Conservation (phyloP, 305 asterid genomes). For the Withania somnifera region DNA sequence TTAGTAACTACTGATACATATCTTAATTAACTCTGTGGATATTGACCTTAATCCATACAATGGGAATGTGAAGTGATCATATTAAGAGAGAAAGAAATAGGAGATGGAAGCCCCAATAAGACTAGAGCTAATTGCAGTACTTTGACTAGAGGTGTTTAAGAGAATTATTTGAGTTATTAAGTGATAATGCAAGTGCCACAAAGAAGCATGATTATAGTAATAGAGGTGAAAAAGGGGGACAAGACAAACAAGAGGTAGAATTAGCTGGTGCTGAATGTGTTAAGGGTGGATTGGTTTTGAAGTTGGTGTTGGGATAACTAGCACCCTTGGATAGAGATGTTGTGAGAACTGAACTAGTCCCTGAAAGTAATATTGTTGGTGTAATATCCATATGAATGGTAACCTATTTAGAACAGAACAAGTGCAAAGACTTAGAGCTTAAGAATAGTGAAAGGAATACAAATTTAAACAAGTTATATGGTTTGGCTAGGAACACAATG, state of each 20-base stretch:
- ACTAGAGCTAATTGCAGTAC: slow-evolving; percentile 26
- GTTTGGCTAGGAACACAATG: slow-evolving; percentile 34
- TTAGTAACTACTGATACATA: too few relatives aligned
- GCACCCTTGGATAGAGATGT: slow-evolving; percentile 38
- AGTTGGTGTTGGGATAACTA: slow-evolving; percentile 40
- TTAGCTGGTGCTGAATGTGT: slow-evolving; percentile 28
- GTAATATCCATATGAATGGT: slow-evolving; percentile 30
- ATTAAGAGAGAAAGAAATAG: slow-evolving; percentile 27
- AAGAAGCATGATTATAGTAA: slow-evolving; percentile 70
- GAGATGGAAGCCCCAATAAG: slow-evolving; percentile 19
- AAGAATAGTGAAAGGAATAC: slow-evolving; percentile 23
- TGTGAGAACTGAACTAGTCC: slow-evolving; percentile 45
- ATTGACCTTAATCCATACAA: slow-evolving; percentile 37
- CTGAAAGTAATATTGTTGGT: slow-evolving; percentile 41
- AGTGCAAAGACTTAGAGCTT: slow-evolving; percentile 49
- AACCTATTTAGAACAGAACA: slow-evolving; percentile 55
- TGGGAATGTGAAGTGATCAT: slow-evolving; percentile 12
- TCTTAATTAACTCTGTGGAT: slow-evolving; percentile 53
- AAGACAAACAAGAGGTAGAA: slow-evolving; percentile 84
- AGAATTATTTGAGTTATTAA: slow-evolving; percentile 33
- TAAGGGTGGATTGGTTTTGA: slow-evolving; percentile 73
- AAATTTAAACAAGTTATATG: slow-evolving; percentile 33
- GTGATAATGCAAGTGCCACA: slow-evolving; percentile 72
- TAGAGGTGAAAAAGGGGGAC: slow-evolving; percentile 42
- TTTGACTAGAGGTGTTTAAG: slow-evolving; percentile 16